Evolutionary conservation across 2,329 filamentous ascomycete genomes (phyloP).

Genomic region (Cladorrhinum sp.): DNA sequence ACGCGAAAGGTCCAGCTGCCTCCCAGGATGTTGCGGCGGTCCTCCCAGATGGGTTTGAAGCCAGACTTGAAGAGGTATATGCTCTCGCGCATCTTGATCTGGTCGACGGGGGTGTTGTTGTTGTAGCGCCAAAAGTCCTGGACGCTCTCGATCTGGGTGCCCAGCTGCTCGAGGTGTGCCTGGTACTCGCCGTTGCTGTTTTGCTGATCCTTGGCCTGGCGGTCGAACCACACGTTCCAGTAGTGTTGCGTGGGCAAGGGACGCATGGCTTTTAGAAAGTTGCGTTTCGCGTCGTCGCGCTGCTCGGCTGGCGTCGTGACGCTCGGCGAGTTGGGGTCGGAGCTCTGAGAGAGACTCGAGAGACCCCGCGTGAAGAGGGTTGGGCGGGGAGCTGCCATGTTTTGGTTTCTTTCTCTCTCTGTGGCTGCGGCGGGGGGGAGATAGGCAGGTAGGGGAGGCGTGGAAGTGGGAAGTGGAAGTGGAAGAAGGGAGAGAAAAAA

Average conservation of each 20-base stretch:
- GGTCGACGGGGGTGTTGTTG: slow-evolving; percentile 75
- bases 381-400: slow-evolving; percentile 40
- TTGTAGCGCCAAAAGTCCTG: slow-evolving; percentile 83
- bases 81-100: slow-evolving; percentile 73
- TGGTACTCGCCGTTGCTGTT: slow-evolving; percentile 42
- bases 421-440: slow-evolving; percentile 1
- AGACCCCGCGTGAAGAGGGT: slow-evolving; percentile 61
- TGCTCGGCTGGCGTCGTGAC: slow-evolving; percentile 67
- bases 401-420: neutral
- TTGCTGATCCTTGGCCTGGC: slow-evolving; percentile 47
- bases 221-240: slow-evolving; percentile 70
- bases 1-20: slow-evolving; percentile 93
- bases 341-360: slow-evolving; percentile 58
- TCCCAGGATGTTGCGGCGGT: slow-evolving; percentile 79
- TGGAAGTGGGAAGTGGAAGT: neutral
- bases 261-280: slow-evolving; percentile 72
- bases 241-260: slow-evolving; percentile 75
- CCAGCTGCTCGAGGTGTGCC: slow-evolving; percentile 59
- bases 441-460: too few relatives aligned
- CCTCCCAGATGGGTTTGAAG: slow-evolving; percentile 77
- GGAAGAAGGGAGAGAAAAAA: neutral
- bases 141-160: slow-evolving; percentile 68
- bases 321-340: slow-evolving; percentile 56
- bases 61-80: slow-evolving; percentile 78
- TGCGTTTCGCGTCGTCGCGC: slow-evolving; percentile 77